A percentile compares a stretch with the other conserved stretches of the same genome.
phyloP scores from a whole-genome alignment of 1,284 basidiomycete genomes.

The Fomitopsis schrenkii region DNA sequence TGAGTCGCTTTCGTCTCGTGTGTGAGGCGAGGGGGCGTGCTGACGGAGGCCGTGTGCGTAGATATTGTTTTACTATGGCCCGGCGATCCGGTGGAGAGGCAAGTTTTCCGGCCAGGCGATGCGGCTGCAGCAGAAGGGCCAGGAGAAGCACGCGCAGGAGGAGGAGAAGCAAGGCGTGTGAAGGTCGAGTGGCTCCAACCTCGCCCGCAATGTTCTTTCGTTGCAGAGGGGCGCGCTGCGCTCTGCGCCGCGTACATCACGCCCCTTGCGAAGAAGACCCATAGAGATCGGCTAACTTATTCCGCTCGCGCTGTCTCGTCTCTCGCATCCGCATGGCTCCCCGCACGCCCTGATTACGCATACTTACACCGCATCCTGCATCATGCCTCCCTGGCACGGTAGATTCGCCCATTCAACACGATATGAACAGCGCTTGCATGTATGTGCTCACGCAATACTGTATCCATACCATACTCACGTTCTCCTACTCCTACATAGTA shows the following conservation, averaged over 20 bases:
- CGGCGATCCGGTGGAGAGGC: conserved; percentile 54
- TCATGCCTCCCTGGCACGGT: background rate
- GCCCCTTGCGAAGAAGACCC: background rate
- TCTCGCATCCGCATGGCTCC: background rate
- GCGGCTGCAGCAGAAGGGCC: conserved; percentile 8
- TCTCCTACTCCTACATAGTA: too few species aligned
- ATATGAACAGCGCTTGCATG: too few species aligned
- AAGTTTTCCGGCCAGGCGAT: conserved; percentile 43
- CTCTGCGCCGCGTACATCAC: too few species aligned
- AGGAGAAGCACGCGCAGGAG: background rate
- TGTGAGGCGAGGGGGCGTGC: background rate
- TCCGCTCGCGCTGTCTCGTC: background rate
- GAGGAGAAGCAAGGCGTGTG: background rate
- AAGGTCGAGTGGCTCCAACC: background rate
- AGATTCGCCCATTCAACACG: too few species aligned
- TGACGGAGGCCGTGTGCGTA: conserved; percentile 10
- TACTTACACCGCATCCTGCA: background rate
- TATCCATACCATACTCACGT: too few species aligned
- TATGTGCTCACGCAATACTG: too few species aligned
- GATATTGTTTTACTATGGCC: conserved; percentile 62
- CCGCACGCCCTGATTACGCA: background rate
- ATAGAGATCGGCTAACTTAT: background rate
- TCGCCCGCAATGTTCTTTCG: too few species aligned
- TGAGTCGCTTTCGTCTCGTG: conserved; percentile 28
- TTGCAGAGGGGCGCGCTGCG: too few species aligned